Evolutionary conservation across 2,329 filamentous ascomycete genomes (phyloP), one percentile per base, ranked within the genome.

Genomic region (Colletotrichum lindemuthianum): DNA sequence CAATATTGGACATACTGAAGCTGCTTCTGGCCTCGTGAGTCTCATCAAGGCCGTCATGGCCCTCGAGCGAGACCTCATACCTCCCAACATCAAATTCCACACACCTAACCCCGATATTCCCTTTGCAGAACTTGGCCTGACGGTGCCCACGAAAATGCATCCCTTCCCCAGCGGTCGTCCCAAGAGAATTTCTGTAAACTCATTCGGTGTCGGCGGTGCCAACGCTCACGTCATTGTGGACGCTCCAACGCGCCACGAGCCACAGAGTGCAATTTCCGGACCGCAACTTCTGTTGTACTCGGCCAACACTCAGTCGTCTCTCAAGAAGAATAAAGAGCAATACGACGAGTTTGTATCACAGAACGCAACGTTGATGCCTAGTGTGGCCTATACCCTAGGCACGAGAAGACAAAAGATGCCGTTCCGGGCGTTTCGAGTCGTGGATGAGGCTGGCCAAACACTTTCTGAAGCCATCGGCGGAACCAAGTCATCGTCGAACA

Each of bases 101-200:
- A 66, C 70, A 11, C 77, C 76, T 1, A 78, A 76, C 24, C 75
- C 65, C 6, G 65, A 65, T 69, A 74, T 75, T 4, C 71, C 70
- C 0, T 77, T 70, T 44, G 56, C 47, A 4, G 48, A 63, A 8
- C 50, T 24, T 1, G 69, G 71, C 4, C 65, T 76, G 4, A 54
- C 7, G 2, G 75, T 77, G 0, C 74, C 75, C 0, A 52, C 59
- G 0, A 67, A 71, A 41, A 52, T 72, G 0, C 68, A 49, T 0
- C 51, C 70, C 2, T 78, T 70, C 70, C 76, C 76, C 0, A 2
- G 33, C 4, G 63, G 65, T 13, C 57, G 70, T 7, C 71, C 81
- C 8, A 79, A 82, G 2, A 79, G 85, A 13, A 81, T 80, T 37
- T 6, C 6, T 60, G 77, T 87, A 67, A 87, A 87, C 68, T 84